Percentiles rank a stretch among this genome's conserved stretches.
These are phyloP conservation scores for Cyclotella distinguenda DNA, from an alignment of 108 stramenopile genomes.

Conservation along the genomic window DNA sequence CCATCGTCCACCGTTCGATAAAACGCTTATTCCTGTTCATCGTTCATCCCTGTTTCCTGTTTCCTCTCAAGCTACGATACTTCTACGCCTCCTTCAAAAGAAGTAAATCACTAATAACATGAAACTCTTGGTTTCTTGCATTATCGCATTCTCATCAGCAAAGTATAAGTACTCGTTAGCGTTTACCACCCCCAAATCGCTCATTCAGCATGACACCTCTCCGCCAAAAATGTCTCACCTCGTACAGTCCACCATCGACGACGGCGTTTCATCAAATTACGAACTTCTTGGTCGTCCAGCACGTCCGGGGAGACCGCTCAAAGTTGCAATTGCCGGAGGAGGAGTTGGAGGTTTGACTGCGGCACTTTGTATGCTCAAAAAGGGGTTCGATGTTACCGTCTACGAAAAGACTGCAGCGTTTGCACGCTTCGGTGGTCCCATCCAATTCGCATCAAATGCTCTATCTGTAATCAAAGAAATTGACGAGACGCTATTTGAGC, in stretches of 20 bases:
- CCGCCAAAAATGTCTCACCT: too few relatives aligned
- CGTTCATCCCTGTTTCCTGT: too few relatives aligned
- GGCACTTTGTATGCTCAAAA: constrained; percentile 89
- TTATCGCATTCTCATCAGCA: constrained; percentile 12
- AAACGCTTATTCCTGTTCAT: too few relatives aligned
- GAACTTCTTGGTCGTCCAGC: constrained; percentile 72
- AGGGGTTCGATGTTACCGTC: constrained; percentile 93
- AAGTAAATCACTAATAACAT: too few relatives aligned
- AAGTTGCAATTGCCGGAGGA: constrained; percentile 92
- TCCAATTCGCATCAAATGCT: constrained; percentile 97
- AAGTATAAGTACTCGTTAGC: constrained; percentile 10
- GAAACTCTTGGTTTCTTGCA: constrained; percentile 21
- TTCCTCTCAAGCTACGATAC: too few relatives aligned
- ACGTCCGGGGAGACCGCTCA: constrained; percentile 78
- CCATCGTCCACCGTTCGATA: too few relatives aligned
- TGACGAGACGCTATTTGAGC: constrained; percentile 83
- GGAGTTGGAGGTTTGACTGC: constrained; percentile 93
- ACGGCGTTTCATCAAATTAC: background rate
- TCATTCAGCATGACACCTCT: too few relatives aligned
- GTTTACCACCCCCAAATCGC: too few relatives aligned
- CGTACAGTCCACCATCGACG: constrained; percentile 3
- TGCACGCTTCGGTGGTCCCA: constrained; percentile 95
- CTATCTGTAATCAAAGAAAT: constrained; percentile 92
- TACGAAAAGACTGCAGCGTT: constrained; percentile 95
- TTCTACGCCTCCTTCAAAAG: background rate